Base-by-base conservation (phyloP, 192 early-diverging fungal genomes). In the Backusella tuberculispora region DNA sequence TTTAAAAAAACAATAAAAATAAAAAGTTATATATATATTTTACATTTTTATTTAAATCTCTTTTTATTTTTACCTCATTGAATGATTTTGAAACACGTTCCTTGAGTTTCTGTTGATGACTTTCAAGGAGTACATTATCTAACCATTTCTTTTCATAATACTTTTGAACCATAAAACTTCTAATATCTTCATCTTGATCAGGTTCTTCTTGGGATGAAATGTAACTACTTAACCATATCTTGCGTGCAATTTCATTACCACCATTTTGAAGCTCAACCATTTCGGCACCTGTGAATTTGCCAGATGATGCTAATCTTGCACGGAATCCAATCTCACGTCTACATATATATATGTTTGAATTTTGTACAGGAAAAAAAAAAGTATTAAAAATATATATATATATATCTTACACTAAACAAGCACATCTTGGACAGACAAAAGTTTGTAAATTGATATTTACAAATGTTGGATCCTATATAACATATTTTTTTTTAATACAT, bases 381-480 rank as follows among this genome's bases (percentile, higher is more conserved):
- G 29, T 34, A 0, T 34, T 34, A 34, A 34, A 34, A 1, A 34
- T 34, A 34, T 34, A 34, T 34, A 34, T 34, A 34, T n/a, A n/a
- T n/a, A n/a, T n/a, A 34, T 21, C 53, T 56, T 56, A 56, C 53
- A 56, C 53, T 56, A 56, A 56, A 56, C 19, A 24, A 24, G 53
- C 53, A 56, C 53, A 56, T 56, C 53, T 56, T 12, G 53, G 21
- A 24, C 53, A 56, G 9, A 56, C 26, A 60, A 60, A 60, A 10
- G 53, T 60, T 60, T 60, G 53, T 60, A 60, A 7, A 26, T 60
- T 60, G 53, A n/a, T 60, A n/a, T 60, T 60, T 26, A 60, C 53
- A 60, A 60, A 60, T 60, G 53, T 24, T 60, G 53, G 53, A 12
- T 60, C 26, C 53, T 60, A 60, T 26, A 26, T 43, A 26, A 13